phyloP scores from a whole-genome alignment of 2,329 filamentous ascomycete genomes.

The Thelonectria discophora region DNA sequence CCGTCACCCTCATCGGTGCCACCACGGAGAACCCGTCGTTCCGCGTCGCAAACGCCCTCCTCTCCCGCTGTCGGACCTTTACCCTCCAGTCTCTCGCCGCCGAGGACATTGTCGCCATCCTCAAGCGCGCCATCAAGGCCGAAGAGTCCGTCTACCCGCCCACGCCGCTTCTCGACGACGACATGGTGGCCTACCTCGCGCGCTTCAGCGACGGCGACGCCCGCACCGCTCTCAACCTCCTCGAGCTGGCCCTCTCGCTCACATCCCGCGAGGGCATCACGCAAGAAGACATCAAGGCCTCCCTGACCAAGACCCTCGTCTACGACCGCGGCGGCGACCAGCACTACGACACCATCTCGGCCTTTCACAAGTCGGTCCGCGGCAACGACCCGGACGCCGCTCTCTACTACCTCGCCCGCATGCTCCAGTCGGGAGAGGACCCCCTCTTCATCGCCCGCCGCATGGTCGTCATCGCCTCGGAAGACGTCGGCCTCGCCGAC shows the following conservation, averaged over 20 bases:
- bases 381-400: conserved; percentile 87
- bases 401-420: conserved; percentile 93
- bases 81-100: conserved; percentile 79
- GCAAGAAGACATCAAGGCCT: conserved; percentile 78
- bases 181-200: conserved; percentile 82
- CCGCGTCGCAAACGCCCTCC: conserved; percentile 85
- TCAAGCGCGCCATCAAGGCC: conserved; percentile 75
- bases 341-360: conserved; percentile 97
- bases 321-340: conserved; percentile 96
- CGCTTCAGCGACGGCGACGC: conserved; percentile 93
- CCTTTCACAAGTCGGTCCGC: conserved; percentile 94
- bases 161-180: conserved; percentile 74
- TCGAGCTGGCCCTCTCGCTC: conserved; percentile 87
- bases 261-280: conserved; percentile 68
- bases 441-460: conserved; percentile 90
- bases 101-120: conserved; percentile 76
- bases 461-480: conserved; percentile 93
- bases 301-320: conserved; percentile 89
- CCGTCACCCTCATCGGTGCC: conserved; percentile 90
- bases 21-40: conserved; percentile 98
- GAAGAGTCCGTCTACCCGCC: conserved; percentile 59
- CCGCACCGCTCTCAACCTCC: conserved; percentile 87
- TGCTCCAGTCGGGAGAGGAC: conserved; percentile 95
- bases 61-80: conserved; percentile 91
- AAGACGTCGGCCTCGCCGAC: conserved; percentile 92